Percentiles rank a stretch among this genome's conserved stretches.
Conservation (phyloP, 106 monocot species). For the Acanthochlamys bracteata region DNA sequence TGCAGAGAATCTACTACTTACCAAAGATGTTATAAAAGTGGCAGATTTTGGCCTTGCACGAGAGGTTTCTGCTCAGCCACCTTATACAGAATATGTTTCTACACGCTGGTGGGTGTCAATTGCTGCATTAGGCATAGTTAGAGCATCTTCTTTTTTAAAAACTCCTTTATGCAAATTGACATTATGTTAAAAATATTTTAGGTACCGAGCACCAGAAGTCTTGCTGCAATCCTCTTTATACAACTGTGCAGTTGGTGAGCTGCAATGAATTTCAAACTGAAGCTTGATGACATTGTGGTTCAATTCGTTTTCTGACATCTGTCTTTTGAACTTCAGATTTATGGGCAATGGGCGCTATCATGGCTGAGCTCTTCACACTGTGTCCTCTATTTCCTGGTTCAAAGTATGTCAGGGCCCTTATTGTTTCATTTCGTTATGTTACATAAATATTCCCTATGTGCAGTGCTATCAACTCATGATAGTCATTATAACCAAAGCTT, state of each 20-base stretch:
- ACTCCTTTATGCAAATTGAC: neutral
- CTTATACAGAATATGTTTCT: constrained; percentile 98
- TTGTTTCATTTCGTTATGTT: neutral
- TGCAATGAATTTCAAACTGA: neutral
- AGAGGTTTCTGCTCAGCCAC: constrained; percentile 72
- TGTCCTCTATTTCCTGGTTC: constrained; percentile 97
- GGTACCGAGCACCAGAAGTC: constrained; percentile 88
- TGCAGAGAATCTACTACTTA: constrained; percentile 78
- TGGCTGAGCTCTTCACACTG: constrained; percentile 90
- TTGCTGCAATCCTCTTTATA: constrained; percentile 61
- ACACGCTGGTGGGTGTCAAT: constrained; percentile 66
- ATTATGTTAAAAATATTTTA: constrained; percentile 10
- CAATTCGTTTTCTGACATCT: neutral
- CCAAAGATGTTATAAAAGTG: constrained; percentile 74
- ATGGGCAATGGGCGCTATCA: constrained; percentile 99
- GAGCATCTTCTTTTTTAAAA: neutral
- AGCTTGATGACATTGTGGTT: neutral
- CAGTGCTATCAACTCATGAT: too few species aligned
- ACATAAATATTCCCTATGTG: too few species aligned
- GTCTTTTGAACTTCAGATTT: constrained; percentile 46
- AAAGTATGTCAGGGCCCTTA: constrained; percentile 31
- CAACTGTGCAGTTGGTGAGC: constrained; percentile 82
- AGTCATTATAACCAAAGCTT: too few species aligned
- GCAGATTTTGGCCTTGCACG: constrained; percentile 99
- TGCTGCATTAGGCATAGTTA: neutral